phyloP scores from a whole-genome alignment of 306 rosid genomes.

The Cicer judaicum region DNA sequence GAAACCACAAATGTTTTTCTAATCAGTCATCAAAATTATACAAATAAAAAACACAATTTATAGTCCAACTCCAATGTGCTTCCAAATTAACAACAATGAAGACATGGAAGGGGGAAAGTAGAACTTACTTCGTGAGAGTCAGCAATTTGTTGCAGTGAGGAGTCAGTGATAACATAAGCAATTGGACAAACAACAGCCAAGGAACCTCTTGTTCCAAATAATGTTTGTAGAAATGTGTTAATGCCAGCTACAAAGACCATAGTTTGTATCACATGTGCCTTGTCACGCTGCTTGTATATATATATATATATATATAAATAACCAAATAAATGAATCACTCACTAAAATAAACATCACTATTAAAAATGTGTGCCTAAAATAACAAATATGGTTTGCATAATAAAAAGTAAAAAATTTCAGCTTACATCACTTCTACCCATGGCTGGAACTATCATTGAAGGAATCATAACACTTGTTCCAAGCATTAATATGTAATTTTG shows the following conservation, averaged over 20 bases:
- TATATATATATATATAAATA: conserved; percentile 13
- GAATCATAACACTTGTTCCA: conserved; percentile 93
- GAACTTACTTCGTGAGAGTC: too few relatives aligned
- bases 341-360: neutral
- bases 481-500: conserved; percentile 93
- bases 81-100: too few relatives aligned
- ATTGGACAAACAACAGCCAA: too few relatives aligned
- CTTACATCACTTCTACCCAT: conserved; percentile 94
- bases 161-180: too few relatives aligned
- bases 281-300: conserved; percentile 65
- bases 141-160: too few relatives aligned
- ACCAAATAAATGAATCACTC: conserved; percentile 36
- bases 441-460: conserved; percentile 72
- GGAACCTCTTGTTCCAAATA: conserved; percentile 55
- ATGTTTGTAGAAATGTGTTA: conserved; percentile 93
- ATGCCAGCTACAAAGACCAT: conserved; percentile 88
- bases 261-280: conserved; percentile 86
- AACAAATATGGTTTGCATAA: conserved; percentile 16
- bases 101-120: too few relatives aligned
- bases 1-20: too few relatives aligned
- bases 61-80: too few relatives aligned
- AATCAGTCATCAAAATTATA: too few relatives aligned
- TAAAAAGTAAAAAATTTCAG: conserved; percentile 9
- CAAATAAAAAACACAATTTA: too few relatives aligned
- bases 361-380: neutral